A percentile compares a stretch with the other conserved stretches of the same genome.
phyloP scores from a whole-genome alignment of 2,329 filamentous ascomycete species.

The Aspergillus sp. region DNA sequence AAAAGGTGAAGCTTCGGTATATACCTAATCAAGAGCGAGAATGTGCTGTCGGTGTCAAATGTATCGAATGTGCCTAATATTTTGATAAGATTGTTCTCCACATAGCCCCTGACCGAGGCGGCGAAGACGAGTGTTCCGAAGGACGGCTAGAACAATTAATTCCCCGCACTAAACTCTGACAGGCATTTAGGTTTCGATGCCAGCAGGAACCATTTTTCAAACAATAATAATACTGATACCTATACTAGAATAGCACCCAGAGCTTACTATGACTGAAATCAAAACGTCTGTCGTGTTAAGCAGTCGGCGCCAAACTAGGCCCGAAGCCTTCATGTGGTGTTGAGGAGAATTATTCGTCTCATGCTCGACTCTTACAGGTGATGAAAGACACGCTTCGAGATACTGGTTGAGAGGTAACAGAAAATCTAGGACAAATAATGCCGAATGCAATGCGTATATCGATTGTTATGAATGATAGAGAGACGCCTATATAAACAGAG shows the following conservation, averaged over 20 bases:
- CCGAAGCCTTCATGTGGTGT: neutral
- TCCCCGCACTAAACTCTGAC: conserved; percentile 17
- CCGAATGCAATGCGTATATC: too few species aligned
- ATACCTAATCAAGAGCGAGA: neutral
- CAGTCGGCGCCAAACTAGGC: neutral
- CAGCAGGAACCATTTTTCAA: neutral
- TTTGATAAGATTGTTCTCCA: conserved; percentile 11
- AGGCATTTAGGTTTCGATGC: neutral
- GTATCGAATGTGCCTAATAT: neutral
- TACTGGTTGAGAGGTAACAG: too few species aligned
- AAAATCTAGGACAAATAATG: too few species aligned
- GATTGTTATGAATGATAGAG: too few species aligned
- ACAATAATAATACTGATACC: neutral
- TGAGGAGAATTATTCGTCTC: neutral
- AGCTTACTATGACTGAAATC: neutral
- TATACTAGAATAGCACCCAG: neutral
- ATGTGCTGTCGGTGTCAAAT: neutral
- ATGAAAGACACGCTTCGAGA: too few species aligned
- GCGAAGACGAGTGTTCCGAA: neutral
- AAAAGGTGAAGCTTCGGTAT: neutral
- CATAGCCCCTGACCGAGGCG: conserved; percentile 10
- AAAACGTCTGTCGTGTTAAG: neutral
- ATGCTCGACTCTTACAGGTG: too few species aligned
- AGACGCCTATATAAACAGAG: neutral
- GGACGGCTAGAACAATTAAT: neutral